Base-by-base conservation (phyloP, 371 early-diverging fungal genomes). In the Umbelopsis sp. region DNA sequence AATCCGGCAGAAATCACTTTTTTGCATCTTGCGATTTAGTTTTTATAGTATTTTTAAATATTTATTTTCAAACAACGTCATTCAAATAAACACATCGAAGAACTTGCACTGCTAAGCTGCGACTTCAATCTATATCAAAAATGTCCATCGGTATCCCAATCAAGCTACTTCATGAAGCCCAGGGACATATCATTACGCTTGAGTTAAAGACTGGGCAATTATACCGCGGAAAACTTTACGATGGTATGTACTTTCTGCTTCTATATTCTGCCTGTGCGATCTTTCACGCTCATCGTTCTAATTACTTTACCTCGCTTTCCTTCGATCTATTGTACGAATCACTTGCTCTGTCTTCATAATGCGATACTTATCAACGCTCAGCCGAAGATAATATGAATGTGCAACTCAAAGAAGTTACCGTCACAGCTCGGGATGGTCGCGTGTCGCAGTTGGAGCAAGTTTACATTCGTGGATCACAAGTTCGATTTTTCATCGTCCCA, bases 381-480 rank as follows among this genome's bases (percentile, higher is more conserved):
- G 93, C 95, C 70, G 99, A 99, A 79, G 99, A 99, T 81, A 97
- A 96, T 82, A 98, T 99, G 98, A 99, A 99, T 79, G 90, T 97
- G 53, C 97, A 97, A 81, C 85, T 99, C 71, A 87, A 83, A 73
- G 95, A 97, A 70, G 94, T 98, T 69, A 94, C 93, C 44, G 93
- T 96, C 50, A 97, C 97, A 4, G 90, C 88, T 69, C 90, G 96
- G 53, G 96, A 97, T 78, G 98, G 98, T 41, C 88, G 93, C 69
- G 90, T 93, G 62, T 85, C 91, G 66, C 94, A 96, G 71, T 85
- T 97, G 75, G 96, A 97, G 78, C 97, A 97, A 80, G 95, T 97
- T 50, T 97, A 94, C 72, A 91, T 98, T 77, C 93, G 99, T 69
- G 99, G 99, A 44, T 95, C 96, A 50, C 94, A 94, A 77, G 91